A percentile compares a stretch with the other conserved stretches of the same genome.
Evolutionary conservation across 2,329 filamentous ascomycete species (phyloP).

Genomic region (Chaetomium sp.): DNA sequence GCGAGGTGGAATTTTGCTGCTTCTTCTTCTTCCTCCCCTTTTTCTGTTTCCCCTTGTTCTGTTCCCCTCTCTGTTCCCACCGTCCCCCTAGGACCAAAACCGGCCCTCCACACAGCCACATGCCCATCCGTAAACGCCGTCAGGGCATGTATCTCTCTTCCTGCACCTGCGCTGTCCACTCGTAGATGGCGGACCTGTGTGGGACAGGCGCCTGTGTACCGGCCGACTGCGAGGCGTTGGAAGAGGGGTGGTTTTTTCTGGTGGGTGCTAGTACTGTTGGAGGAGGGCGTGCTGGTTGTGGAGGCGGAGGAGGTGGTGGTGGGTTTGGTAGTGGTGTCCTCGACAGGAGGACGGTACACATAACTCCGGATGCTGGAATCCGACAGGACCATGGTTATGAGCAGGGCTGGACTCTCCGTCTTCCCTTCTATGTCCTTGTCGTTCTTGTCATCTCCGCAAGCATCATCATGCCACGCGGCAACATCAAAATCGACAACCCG

Average conservation of each 20-base stretch:
- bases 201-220: constrained; percentile 68
- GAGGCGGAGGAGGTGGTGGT: neutral
- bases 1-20: constrained; percentile 24
- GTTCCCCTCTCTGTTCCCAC: neutral
- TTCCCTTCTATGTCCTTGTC: neutral
- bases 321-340: neutral
- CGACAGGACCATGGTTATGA: constrained; percentile 68
- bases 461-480: constrained; percentile 16
- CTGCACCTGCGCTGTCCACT: constrained; percentile 10
- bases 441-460: constrained; percentile 3
- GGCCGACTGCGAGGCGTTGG: constrained; percentile 44
- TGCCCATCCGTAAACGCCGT: constrained; percentile 80
- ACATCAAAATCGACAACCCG: constrained; percentile 77
- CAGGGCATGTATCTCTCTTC: constrained; percentile 39
- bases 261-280: neutral
- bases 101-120: constrained; percentile 50
- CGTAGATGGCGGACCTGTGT: constrained; percentile 54
- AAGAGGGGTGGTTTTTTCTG: constrained; percentile 33
- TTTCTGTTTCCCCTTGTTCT: neutral
- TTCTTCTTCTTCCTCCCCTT: neutral
- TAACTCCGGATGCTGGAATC: constrained; percentile 71
- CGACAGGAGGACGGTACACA: constrained; percentile 33
- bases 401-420: constrained; percentile 1
- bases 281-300: neutral
- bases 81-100: too few relatives aligned